Conservation (phyloP, 192 early-diverging fungal genomes). For the Linnemannia elongata region DNA sequence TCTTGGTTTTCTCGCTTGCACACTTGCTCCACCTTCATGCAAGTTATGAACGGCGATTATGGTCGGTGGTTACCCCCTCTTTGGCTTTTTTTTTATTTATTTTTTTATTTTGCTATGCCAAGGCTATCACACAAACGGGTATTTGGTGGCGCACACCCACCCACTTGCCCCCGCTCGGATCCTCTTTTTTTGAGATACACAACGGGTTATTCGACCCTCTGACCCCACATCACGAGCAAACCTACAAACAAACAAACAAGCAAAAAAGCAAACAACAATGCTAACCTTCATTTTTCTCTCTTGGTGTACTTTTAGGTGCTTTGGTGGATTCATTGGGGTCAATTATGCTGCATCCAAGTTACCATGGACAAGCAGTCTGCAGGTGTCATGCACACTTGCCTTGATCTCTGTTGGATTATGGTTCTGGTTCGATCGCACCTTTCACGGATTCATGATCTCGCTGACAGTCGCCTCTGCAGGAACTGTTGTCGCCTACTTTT, state of each 20-base stretch:
- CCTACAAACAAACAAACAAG: background rate
- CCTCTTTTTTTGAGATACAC: background rate
- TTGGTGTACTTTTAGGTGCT: constrained; percentile 32
- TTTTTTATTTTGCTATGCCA: background rate
- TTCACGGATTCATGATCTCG: constrained; percentile 74
- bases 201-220: background rate
- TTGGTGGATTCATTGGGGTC: constrained; percentile 69
- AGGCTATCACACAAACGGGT: background rate
- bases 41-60: background rate
- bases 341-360: constrained; percentile 77
- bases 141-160: background rate
- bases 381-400: constrained; percentile 70
- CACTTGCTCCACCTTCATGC: background rate
- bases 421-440: constrained; percentile 81
- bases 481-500: constrained; percentile 66
- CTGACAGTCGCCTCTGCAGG: constrained; percentile 66
- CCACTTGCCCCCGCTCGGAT: background rate
- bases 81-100: background rate
- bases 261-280: constrained; percentile 54
- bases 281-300: background rate
- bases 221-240: background rate
- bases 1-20: constrained; percentile 13
- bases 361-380: constrained; percentile 70
- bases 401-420: constrained; percentile 74
- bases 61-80: background rate